These are phyloP conservation scores for Rutstroemia sp. DNA, from an alignment of 2,329 filamentous ascomycete genomes.

Conservation along the genomic window DNA sequence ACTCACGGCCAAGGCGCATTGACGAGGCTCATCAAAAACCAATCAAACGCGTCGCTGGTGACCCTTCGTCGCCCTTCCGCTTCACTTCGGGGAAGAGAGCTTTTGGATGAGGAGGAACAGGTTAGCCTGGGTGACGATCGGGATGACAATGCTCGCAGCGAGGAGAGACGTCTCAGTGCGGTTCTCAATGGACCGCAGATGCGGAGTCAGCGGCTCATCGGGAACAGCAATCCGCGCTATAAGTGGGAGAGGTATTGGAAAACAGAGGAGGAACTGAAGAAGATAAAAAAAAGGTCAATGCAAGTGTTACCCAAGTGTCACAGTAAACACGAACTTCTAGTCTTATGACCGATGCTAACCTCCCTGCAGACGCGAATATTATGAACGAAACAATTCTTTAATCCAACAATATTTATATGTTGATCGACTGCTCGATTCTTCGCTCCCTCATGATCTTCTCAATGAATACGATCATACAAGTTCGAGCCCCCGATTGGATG, in stretches of 20 bases:
- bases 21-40: conserved; percentile 24
- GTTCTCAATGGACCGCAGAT: conserved; percentile 63
- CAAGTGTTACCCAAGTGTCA: neutral
- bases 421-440: conserved; percentile 82
- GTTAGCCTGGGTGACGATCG: conserved; percentile 13
- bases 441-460: conserved; percentile 82
- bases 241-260: conserved; percentile 85
- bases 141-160: conserved; percentile 27
- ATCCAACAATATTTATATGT: conserved; percentile 93
- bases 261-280: conserved; percentile 63
- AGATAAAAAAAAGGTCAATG: conserved; percentile 51
- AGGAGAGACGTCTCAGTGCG: conserved; percentile 52
- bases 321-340: neutral
- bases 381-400: conserved; percentile 80
- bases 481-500: conserved; percentile 40
- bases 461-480: conserved; percentile 69
- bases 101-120: conserved; percentile 23
- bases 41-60: conserved; percentile 24
- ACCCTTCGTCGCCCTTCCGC: conserved; percentile 16
- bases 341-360: conserved; percentile 14
- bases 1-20: conserved; percentile 27
- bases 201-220: conserved; percentile 80
- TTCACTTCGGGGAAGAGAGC: conserved; percentile 15
- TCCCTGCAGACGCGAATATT: conserved; percentile 61
- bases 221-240: conserved; percentile 74